A percentile compares a stretch with the other conserved stretches of the same genome.
phyloP scores from a whole-genome alignment of 1,284 basidiomycete genomes.

The Lentinula novae-zelandiae region DNA sequence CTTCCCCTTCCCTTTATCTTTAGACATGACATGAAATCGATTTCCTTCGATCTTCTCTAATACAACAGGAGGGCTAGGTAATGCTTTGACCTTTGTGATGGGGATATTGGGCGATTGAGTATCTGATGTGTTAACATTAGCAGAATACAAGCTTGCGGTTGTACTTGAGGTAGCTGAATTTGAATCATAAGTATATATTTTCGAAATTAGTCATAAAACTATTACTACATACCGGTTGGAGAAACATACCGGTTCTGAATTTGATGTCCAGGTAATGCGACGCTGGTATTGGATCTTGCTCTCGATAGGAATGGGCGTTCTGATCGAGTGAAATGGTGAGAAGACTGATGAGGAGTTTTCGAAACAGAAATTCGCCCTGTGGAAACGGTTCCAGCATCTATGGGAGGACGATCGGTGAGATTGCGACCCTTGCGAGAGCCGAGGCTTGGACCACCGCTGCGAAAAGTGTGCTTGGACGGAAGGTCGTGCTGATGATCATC shows the following conservation, averaged over 20 bases:
- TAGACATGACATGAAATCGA: background rate
- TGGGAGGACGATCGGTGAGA: background rate
- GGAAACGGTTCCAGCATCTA: background rate
- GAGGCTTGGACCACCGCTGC: background rate
- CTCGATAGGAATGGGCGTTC: background rate
- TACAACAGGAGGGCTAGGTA: background rate
- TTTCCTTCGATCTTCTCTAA: background rate
- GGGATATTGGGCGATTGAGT: background rate
- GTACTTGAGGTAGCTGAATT: background rate
- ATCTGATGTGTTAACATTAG: background rate
- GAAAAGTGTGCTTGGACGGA: background rate
- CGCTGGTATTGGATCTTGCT: conserved; percentile 1
- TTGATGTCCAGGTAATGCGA: background rate
- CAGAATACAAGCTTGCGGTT: background rate
- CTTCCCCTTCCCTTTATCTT: conserved; percentile 4
- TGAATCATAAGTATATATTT: too few species aligned
- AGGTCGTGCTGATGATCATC: background rate
- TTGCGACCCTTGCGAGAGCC: background rate
- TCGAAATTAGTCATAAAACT: too few species aligned
- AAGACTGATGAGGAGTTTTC: background rate
- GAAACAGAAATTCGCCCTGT: background rate
- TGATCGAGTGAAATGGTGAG: background rate
- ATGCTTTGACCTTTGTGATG: background rate
- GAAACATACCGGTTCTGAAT: background rate
- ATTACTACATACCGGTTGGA: background rate